Base-by-base conservation (phyloP, 306 rosid genomes). In the Cucumis hystrix region DNA sequence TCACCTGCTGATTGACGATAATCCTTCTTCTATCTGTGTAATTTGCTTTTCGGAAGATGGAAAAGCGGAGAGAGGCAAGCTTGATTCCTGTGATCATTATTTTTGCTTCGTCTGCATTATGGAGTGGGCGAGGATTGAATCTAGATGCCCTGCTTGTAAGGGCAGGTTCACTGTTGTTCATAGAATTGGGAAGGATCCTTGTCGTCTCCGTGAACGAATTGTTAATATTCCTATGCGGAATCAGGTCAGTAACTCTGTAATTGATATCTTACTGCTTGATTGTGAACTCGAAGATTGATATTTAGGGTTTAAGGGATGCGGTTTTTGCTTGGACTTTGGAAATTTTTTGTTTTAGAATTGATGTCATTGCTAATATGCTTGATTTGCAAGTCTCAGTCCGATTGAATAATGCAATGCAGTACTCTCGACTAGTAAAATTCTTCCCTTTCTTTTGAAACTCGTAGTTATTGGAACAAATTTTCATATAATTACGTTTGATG, bases 61-160 rank as follows among this genome's bases (percentile, higher is more conserved):
- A 25, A 76, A 61, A 75, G 60, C 85, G 13, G 73, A 86, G 40
- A 83, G 90, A 10, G 97, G 97, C 4, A 74, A 89, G 84, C 89
- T 93, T 65, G 88, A 93, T 78, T 87, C 86, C 85, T 93, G 98
- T 80, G 87, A 73, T 72, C 97, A 93, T 64, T 80, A 84, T 79
- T 93, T 87, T 23, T 93, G 98, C 88, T 93, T 88, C 77, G 79
- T 86, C 5, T 93, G 98, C 85, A 89, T 93, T 77, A 86, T 88
- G 88, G 96, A 89, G 72, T 93, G 93, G 97, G 80, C 97, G 8
- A 93, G 87, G 75, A 87, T 82, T 28, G 97, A 91, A 79, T 93
- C 97, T 11, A 89, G 90, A 10, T 93, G 97, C 83, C 97, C 98
- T 45, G 76, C 90, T 1, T 93, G 93, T 76, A 90, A 91, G 56